Evolutionary conservation across 768 basidiomycete genomes (phyloP).

Genomic region (Calocera viscosa): DNA sequence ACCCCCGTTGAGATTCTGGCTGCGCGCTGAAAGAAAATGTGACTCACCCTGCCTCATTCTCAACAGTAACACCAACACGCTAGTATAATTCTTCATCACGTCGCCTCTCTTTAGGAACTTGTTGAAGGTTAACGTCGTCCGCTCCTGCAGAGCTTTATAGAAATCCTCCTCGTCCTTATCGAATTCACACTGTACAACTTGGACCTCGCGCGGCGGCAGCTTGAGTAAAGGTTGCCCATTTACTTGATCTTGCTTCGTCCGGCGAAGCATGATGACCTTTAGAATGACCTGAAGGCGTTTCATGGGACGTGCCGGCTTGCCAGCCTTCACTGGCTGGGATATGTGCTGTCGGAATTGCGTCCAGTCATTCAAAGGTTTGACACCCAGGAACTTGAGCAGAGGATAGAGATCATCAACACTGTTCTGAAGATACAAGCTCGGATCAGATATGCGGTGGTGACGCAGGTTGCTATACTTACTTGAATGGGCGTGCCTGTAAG

Average conservation of each 20-base stretch:
- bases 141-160: slow-evolving; percentile 57
- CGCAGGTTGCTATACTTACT: slow-evolving; percentile 11
- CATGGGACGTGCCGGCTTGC: slow-evolving; percentile 53
- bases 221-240: slow-evolving; percentile 75
- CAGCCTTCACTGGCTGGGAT: slow-evolving; percentile 63
- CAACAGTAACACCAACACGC: slow-evolving; percentile 57
- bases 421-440: slow-evolving; percentile 49
- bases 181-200: slow-evolving; percentile 66
- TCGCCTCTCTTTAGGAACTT: slow-evolving; percentile 46
- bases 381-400: slow-evolving; percentile 74
- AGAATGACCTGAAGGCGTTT: slow-evolving; percentile 79
- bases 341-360: slow-evolving; percentile 67
- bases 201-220: slow-evolving; percentile 60
- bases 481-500: slow-evolving; percentile 68
- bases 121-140: slow-evolving; percentile 41
- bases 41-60: slow-evolving; percentile 75
- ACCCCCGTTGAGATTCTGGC: background rate
- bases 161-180: slow-evolving; percentile 64
- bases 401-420: slow-evolving; percentile 81
- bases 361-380: slow-evolving; percentile 72
- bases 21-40: background rate
- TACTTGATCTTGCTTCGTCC: slow-evolving; percentile 57
- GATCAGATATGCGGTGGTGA: background rate
- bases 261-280: slow-evolving; percentile 76
- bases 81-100: slow-evolving; percentile 50